Conservation (phyloP, 2,329 filamentous ascomycete genomes). For the Beauveria rudraprayagi region DNA sequence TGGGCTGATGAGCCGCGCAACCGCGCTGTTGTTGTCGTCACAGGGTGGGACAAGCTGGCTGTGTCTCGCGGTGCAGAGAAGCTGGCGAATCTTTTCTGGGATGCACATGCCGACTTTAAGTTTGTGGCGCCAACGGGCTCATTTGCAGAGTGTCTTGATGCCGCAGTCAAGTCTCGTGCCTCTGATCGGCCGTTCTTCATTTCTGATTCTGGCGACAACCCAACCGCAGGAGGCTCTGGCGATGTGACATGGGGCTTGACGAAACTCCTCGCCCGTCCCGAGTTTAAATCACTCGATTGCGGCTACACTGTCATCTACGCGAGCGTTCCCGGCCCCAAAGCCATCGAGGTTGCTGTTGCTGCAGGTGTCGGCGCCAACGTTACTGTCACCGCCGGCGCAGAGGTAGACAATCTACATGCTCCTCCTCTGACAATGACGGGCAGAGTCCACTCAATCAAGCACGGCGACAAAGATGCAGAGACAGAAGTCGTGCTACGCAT, state of each 20-base stretch:
- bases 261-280: slow-evolving; percentile 34
- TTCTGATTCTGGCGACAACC: slow-evolving; percentile 48
- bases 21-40: slow-evolving; percentile 40
- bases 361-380: slow-evolving; percentile 39
- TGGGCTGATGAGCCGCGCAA: slow-evolving; percentile 49
- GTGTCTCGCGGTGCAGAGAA: slow-evolving; percentile 33
- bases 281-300: slow-evolving; percentile 29
- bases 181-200: slow-evolving; percentile 40
- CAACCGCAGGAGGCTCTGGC: slow-evolving; percentile 45
- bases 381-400: slow-evolving; percentile 43
- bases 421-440: slow-evolving; percentile 44
- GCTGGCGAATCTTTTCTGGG: slow-evolving; percentile 41
- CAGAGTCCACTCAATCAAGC: slow-evolving; percentile 39
- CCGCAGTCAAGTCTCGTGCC: slow-evolving; percentile 28
- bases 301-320: slow-evolving; percentile 42
- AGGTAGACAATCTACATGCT: slow-evolving; percentile 39
- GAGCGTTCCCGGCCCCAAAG: slow-evolving; percentile 39
- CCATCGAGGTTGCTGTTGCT: slow-evolving; percentile 31
- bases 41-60: slow-evolving; percentile 37
- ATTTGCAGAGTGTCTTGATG: slow-evolving; percentile 38
- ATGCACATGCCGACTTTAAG: slow-evolving; percentile 35
- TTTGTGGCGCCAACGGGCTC: slow-evolving; percentile 45
- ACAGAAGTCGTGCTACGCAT: slow-evolving; percentile 42
- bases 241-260: slow-evolving; percentile 45
- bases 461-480: slow-evolving; percentile 39